Base-by-base conservation (phyloP, 495 filamentous ascomycete genomes). In the Penicillium cataractarum region DNA sequence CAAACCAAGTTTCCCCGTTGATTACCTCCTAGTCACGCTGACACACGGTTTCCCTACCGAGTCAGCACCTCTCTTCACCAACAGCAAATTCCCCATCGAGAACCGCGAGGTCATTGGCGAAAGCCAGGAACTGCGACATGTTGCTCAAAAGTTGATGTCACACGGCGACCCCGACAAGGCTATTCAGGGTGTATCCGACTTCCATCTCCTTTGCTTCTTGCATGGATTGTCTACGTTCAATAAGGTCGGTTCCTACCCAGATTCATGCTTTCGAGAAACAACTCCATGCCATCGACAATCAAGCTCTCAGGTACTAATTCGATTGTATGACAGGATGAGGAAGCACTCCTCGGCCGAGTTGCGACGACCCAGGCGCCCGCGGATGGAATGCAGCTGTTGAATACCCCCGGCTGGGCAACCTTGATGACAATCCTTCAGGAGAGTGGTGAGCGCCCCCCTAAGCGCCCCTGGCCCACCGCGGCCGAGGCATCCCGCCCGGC, bases 11-110 rank as follows among this genome's bases (percentile, higher is more conserved):
- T 99, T 99, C 73, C 95, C 95, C 0, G 94, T 97, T 32, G 96
- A 98, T 68, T 99, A 97, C 73, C 84, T 99, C 32, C 86, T 97
- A 32, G 91, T 97, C 56, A 97, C 95, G 7, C 84, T 99, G 44
- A 99, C 95, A 8, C 94, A 99, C 71, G 95, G 96, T 42, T 97
- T 98, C 78, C 96, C 96, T 1, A 92, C 87, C 44, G 80, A 88
- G 31, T 82, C 91, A 6, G 86, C 84, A 32, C 92, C 93, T 6
- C 60, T 88, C 15, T 98, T 98, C 77, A 81, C 84, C 55, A 78
- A 81, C 62, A 83, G 80, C 35, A 80, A 74, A 17, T 99, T 97
- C 75, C 89, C 94, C 10, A 89, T 97, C 71, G 95, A 93, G 71
- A 97, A 98, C 67, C 86, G 95, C 55, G 91, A 96, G 70, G 78